Conservation (phyloP, 2,329 filamentous ascomycete genomes). For the Akanthomyces muscarius region DNA sequence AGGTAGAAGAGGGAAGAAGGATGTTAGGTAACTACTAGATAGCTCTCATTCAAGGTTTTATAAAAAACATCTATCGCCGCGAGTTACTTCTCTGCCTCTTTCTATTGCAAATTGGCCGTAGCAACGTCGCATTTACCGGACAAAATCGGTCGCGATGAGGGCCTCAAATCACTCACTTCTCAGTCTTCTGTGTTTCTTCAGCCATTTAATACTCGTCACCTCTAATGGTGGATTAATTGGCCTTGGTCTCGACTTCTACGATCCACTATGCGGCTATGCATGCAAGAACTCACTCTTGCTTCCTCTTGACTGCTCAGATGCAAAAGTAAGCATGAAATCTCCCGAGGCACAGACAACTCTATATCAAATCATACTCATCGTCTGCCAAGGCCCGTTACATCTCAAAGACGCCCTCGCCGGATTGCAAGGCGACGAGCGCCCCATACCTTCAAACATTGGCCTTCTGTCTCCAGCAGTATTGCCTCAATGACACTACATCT, state of each 20-base stretch:
- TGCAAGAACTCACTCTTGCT: background rate
- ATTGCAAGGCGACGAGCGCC: background rate
- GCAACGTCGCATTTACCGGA: background rate
- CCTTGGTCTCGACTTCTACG: background rate
- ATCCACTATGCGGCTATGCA: background rate
- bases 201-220: background rate
- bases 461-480: background rate
- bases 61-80: background rate
- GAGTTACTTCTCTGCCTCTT: background rate
- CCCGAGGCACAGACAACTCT: too few species aligned
- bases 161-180: background rate
- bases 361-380: background rate
- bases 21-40: background rate
- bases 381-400: background rate
- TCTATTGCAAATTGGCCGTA: background rate
- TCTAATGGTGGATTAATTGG: background rate
- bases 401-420: background rate
- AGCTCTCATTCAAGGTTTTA: background rate
- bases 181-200: background rate
- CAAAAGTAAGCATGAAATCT: background rate
- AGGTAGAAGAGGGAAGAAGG: background rate
- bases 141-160: background rate
- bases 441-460: background rate
- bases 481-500: background rate
- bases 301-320: background rate